Percentiles rank a stretch among this genome's conserved stretches.
phyloP scores from a whole-genome alignment of 225 moss, liverwort and hornwort genomes.

The Takakia lepidozioides region DNA sequence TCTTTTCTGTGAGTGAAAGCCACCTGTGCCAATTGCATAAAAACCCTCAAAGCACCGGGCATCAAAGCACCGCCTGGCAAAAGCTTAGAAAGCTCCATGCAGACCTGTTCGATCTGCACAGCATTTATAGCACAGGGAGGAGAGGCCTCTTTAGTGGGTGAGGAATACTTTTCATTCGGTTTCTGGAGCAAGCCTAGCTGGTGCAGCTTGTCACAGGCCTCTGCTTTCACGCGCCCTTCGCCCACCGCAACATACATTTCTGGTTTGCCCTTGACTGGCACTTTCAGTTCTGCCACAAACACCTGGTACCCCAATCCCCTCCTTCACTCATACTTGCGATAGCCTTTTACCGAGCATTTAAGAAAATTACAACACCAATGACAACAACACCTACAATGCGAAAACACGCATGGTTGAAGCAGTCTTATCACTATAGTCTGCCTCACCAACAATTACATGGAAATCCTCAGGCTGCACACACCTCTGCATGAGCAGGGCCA shows the following conservation, averaged over 20 bases:
- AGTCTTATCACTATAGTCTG: no score
- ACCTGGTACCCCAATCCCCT: conserved; percentile 31
- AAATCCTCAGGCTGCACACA: no score
- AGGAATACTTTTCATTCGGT: conserved; percentile 43
- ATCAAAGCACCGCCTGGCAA: no score
- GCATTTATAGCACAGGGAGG: conserved; percentile 34
- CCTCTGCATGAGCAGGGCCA: conserved; percentile 84
- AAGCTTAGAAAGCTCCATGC: conserved; percentile 9
- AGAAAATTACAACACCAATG: no score
- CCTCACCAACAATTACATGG: no score
- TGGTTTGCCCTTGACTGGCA: conserved; percentile 56
- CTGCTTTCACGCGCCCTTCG: conserved; percentile 74
- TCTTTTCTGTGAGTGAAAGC: no score
- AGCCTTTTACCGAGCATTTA: conserved; percentile 11
- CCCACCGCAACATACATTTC: conserved; percentile 76
- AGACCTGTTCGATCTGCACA: conserved; percentile 48
- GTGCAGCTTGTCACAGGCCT: conserved; percentile 80
- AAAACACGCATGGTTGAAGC: no score
- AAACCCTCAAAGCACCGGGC: no score
- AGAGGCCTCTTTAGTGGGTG: conserved; percentile 14
- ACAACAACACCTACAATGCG: no score
- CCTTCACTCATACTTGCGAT: neutral
- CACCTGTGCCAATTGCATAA: no score
- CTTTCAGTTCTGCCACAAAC: conserved; percentile 82
- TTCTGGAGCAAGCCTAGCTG: conserved; percentile 63